phyloP scores from a whole-genome alignment of 345 rosid species.

The Boechera retrofracta region DNA sequence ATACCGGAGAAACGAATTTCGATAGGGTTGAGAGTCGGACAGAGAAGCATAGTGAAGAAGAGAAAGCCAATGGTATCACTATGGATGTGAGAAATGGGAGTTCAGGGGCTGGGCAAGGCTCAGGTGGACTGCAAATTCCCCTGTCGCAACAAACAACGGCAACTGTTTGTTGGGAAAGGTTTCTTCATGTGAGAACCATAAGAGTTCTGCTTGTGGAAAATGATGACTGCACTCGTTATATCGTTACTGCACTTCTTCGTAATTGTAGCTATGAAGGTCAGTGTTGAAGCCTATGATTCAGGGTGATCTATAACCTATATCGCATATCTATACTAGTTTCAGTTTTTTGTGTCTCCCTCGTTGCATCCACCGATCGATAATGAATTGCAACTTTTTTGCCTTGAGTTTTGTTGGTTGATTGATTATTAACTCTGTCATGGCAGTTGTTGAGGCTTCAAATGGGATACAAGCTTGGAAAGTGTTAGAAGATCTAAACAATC shows the following conservation, averaged over 20 bases:
- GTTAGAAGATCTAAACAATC: conserved; percentile 69
- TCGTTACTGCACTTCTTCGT: conserved; percentile 79
- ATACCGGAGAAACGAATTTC: conserved; percentile 35
- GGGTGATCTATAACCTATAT: not conserved
- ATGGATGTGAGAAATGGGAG: conserved; percentile 51
- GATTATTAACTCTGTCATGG: conserved; percentile 27
- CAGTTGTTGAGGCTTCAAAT: conserved; percentile 69
- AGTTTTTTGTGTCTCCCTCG: not conserved
- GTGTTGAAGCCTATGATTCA: conserved; percentile 18
- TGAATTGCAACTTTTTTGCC: not conserved
- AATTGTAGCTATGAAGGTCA: conserved; percentile 86
- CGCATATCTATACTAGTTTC: conserved; percentile 35
- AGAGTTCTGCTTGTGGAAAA: conserved; percentile 79
- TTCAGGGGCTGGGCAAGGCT: conserved; percentile 45
- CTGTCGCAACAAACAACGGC: conserved; percentile 56
- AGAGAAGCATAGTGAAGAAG: conserved; percentile 40
- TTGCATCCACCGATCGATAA: not conserved
- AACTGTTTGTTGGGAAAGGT: conserved; percentile 74
- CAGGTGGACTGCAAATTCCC: conserved; percentile 48
- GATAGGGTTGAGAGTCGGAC: conserved; percentile 44
- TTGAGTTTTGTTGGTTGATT: conserved; percentile 9
- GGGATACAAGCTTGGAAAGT: conserved; percentile 83
- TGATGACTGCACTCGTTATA: conserved; percentile 83
- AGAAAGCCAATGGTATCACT: conserved; percentile 43
- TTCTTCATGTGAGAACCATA: conserved; percentile 67